phyloP scores from a whole-genome alignment of 148 eudicot species.

The Rhododendron vialii region DNA sequence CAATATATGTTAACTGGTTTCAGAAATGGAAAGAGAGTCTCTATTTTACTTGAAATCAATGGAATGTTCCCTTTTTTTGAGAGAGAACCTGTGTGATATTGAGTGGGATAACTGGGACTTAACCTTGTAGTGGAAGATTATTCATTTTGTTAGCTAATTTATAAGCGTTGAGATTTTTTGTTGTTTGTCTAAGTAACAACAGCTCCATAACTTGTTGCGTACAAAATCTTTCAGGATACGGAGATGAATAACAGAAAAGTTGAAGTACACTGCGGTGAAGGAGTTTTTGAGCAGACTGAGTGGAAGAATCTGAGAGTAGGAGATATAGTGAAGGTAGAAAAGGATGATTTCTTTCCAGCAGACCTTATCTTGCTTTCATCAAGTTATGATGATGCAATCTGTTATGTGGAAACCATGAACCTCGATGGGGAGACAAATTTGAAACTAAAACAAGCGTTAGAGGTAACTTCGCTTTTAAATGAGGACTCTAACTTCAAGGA shows the following conservation, averaged over 20 bases:
- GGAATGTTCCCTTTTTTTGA: neutral
- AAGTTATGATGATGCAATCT: constrained; percentile 79
- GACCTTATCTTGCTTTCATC: constrained; percentile 87
- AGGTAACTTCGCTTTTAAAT: constrained; percentile 53
- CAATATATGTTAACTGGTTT: neutral
- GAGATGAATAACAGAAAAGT: constrained; percentile 81
- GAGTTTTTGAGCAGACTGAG: constrained; percentile 50
- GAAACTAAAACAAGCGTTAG: constrained; percentile 84
- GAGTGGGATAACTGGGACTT: neutral
- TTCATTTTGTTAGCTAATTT: neutral
- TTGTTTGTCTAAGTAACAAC: neutral
- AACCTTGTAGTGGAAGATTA: neutral
- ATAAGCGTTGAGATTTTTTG: neutral
- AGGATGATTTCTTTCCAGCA: constrained; percentile 91
- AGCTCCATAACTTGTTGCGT: neutral
- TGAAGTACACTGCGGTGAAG: constrained; percentile 61
- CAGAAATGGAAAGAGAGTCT: neutral
- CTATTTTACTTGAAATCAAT: neutral
- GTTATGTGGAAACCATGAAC: constrained; percentile 97
- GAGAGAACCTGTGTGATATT: neutral
- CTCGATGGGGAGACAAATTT: constrained; percentile 97
- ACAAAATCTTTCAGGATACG: constrained; percentile 47
- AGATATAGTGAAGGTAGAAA: constrained; percentile 80
- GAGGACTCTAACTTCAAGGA: constrained; percentile 51
- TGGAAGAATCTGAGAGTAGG: constrained; percentile 85